These are phyloP conservation scores for Eucalyptus erythrocorys DNA, from an alignment of 345 rosid genomes.

Conservation along the genomic window DNA sequence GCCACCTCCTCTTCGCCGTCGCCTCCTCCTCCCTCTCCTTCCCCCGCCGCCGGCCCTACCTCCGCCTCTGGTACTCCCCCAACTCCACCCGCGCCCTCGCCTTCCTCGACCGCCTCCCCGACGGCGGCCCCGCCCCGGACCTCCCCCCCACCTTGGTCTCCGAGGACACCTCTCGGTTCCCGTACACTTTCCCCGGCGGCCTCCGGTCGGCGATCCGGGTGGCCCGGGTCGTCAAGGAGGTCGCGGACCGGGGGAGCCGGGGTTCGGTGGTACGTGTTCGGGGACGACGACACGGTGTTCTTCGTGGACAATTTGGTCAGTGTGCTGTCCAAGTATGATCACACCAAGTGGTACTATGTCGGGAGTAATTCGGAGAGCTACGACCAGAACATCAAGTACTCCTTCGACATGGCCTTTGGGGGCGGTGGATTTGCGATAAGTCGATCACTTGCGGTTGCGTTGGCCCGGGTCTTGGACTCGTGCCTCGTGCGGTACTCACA, in stretches of 20 bases:
- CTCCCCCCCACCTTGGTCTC: conserved; percentile 52
- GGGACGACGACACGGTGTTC: conserved; percentile 91
- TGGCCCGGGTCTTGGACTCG: conserved; percentile 61
- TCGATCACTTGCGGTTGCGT: conserved; percentile 43
- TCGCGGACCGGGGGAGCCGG: conserved; percentile 40
- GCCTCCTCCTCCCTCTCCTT: conserved; percentile 61
- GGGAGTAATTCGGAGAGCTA: conserved; percentile 80
- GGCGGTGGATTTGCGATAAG: conserved; percentile 89
- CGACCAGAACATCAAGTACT: conserved; percentile 63
- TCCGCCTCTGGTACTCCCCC: conserved; percentile 67
- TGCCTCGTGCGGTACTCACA: conserved; percentile 72
- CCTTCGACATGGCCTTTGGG: conserved; percentile 93
- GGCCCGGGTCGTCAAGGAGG: conserved; percentile 79
- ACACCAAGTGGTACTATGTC: conserved; percentile 58
- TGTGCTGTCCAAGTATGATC: conserved; percentile 71
- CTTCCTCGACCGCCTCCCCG: conserved; percentile 41
- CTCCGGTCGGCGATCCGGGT: conserved; percentile 77
- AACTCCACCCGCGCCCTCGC: conserved; percentile 58
- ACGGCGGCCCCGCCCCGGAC: background rate
- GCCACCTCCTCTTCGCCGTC: conserved; percentile 63
- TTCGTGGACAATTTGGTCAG: conserved; percentile 68
- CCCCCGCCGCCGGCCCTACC: conserved; percentile 45
- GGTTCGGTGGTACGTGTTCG: conserved; percentile 85
- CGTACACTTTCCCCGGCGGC: conserved; percentile 60
- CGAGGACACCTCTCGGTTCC: conserved; percentile 57